A percentile compares a stretch with the other conserved stretches of the same genome.
These are phyloP conservation scores for Apophysomyces ossiformis DNA, from an alignment of 371 early-diverging fungal species.

Conservation along the genomic window DNA sequence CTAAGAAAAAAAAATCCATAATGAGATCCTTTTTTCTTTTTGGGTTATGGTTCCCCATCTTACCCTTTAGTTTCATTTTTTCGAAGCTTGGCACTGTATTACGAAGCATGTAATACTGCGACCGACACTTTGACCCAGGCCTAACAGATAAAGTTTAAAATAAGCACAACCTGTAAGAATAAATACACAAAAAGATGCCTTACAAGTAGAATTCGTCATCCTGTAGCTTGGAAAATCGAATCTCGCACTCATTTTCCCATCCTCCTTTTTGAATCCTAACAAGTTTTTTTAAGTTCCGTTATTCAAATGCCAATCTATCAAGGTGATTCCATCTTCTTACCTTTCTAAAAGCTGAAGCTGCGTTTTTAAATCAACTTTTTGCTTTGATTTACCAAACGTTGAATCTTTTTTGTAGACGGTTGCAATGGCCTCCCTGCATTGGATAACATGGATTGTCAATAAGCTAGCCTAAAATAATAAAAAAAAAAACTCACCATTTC, in stretches of 20 bases:
- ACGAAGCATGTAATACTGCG: background rate
- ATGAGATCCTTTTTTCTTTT: background rate
- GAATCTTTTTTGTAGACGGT: background rate
- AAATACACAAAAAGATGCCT: background rate
- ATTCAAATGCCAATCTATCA: too few relatives aligned
- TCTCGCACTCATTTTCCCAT: slow-evolving; percentile 6
- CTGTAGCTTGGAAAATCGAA: slow-evolving; percentile 1
- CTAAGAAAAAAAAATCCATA: background rate
- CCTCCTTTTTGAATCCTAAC: background rate
- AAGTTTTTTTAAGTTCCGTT: too few relatives aligned
- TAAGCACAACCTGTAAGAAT: background rate
- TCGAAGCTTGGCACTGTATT: background rate
- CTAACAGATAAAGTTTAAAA: background rate
- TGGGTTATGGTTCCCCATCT: background rate
- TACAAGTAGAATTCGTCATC: slow-evolving; percentile 2
- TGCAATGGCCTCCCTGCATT: background rate
- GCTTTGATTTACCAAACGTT: background rate
- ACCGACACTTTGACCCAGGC: background rate
- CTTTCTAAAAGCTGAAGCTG: slow-evolving; percentile 2
- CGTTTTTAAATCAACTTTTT: background rate
- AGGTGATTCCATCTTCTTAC: too few relatives aligned
- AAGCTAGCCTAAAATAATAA: background rate
- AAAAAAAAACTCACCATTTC: background rate
- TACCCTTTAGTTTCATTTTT: background rate
- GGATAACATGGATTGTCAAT: background rate